Evolutionary conservation across 768 basidiomycete genomes (phyloP), one percentile per base, ranked within the genome.

Genomic region (Strobilomyces confusus): DNA sequence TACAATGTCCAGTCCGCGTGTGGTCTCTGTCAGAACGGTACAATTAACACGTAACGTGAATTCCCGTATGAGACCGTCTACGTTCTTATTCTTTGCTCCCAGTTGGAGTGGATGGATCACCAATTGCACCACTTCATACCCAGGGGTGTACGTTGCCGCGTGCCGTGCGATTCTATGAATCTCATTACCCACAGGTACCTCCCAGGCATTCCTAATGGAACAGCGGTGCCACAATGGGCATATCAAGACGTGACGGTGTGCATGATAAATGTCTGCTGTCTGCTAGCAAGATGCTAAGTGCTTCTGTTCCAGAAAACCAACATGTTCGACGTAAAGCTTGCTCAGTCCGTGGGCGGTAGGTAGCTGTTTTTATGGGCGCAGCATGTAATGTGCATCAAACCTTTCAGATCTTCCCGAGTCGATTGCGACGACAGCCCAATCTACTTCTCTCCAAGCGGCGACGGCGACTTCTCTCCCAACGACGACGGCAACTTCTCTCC

Each of bases 201-300:
- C 0, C 48, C 68, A 14, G 60, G 66, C n/a, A 65, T 86, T 45
- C 84, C 84, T 2, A 54, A 60, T 0, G 77, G 76, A 7, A 72
- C 79, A 1, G 69, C 72, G 9, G 73, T 86, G 17, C 84, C 83
- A 14, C 76, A 75, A 11, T 87, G 84, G 84, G 84, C 83, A 13
- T 87, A 78, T 55, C 67, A 80, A 30, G 76, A 82, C 52, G 77
- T 85, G 20, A 64, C 72, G 60, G 76, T 77, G 60, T 42, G 77
- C 34, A 30, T 40, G 64, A 56, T 32, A 26, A 22, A 14, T 11
- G 17, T 23, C 8, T 0, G 4, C 9, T 15, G 15, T 55, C 11
- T 22, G 20, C 17, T n/a, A 15, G 41, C 22, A 50, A 30, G 55
- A 5, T 57, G 4, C 45, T 65, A 37, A 57, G 17, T 19, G 5